Base-by-base conservation (phyloP, 768 basidiomycete species). In the Boletus reticuloceps region DNA sequence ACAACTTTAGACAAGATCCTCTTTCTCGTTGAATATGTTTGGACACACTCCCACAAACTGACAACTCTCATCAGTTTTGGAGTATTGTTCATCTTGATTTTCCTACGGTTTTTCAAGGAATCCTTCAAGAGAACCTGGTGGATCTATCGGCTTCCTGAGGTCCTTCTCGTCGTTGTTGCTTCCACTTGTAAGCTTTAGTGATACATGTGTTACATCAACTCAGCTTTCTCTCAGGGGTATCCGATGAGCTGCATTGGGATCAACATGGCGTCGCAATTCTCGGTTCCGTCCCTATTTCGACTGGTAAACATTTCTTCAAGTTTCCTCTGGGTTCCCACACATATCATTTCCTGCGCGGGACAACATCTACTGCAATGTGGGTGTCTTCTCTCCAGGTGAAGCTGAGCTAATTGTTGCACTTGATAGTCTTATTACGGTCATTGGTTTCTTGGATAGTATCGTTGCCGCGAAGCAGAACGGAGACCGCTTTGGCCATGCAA, bases 401-500 rank as follows among this genome's bases (percentile, higher is more conserved):
- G 10, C n/a, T 6, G 12, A 4, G 20, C 56, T 55, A 32, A 64
- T 14, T 27, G 27, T 38, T 50, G n/a, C 0, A 11, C 19, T 39
- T 41, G 19, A 32, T 60, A 91, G 89, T 32, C 68, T 94, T 50
- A 87, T 91, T 47, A 82, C 89, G 0, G 79, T 96, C 40, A 81
- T 93, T 20, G 97, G 97, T 1, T 97, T 95, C 69, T 75, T 99
- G 56, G 96, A 99, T 69, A 92, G 89, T 56, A 94, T 97, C 58
- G 93, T 94, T 3, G 91, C 94, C 1, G 96, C 96, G 3, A 97
- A 98, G 65, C 94, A 98, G 69, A 95, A 90, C 56, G 84, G 85
- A 0, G 81, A 84, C 5, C 85, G 86, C 13, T 98, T 88, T 65
- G 89, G 91, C 4, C 88, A 98, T 68, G 82, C 89, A 0, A 89